Percentiles rank a stretch among this genome's conserved stretches.
Conservation (phyloP, 345 rosid genomes). For the Theobroma cacao region DNA sequence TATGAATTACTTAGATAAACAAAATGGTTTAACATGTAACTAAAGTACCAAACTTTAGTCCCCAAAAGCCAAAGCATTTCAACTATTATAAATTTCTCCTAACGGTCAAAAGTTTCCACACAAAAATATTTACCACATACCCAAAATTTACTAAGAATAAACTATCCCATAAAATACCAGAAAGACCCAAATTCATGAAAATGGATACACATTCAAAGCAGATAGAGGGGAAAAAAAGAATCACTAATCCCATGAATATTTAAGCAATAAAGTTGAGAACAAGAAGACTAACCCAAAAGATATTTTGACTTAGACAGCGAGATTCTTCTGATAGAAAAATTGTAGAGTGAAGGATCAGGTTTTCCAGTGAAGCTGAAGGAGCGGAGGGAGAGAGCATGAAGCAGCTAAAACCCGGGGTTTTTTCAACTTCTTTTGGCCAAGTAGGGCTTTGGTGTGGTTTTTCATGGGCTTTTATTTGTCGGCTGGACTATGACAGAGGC, state of each 20-base stretch:
- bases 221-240: background rate
- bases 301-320: background rate
- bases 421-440: background rate
- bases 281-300: background rate
- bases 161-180: background rate
- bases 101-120: background rate
- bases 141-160: conserved; percentile 8
- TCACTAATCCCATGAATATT: background rate
- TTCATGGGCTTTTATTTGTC: background rate
- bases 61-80: background rate
- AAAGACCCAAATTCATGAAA: background rate
- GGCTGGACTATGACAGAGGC: background rate
- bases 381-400: background rate
- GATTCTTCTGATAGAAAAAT: background rate
- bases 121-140: background rate
- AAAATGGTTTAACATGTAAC: background rate
- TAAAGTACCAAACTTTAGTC: background rate
- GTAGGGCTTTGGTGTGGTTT: background rate
- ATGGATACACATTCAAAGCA: background rate
- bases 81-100: background rate
- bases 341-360: background rate
- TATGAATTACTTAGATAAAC: background rate
- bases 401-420: background rate
- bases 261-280: background rate
- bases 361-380: background rate